Conservation (phyloP, 306 rosid species). For the Prinsepia uniflora region DNA sequence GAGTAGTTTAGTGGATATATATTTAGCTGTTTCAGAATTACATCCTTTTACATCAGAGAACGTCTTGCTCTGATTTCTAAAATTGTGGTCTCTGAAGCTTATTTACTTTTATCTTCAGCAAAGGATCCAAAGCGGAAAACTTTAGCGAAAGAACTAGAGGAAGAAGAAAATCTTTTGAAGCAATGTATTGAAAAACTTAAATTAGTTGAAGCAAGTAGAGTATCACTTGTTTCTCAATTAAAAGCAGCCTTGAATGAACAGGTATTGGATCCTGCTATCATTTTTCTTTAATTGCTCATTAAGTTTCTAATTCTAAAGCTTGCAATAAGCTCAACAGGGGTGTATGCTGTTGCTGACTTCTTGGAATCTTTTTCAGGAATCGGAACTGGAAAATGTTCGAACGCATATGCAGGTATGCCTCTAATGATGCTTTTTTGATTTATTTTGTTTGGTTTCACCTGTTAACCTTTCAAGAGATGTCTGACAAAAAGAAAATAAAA, state of each 20-base stretch:
- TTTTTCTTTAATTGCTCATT: conserved; percentile 1
- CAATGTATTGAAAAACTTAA: conserved; percentile 71
- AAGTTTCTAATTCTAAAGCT: conserved; percentile 5
- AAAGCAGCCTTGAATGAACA: conserved; percentile 80
- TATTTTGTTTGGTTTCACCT: background rate
- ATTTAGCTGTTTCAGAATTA: background rate
- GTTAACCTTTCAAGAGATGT: background rate
- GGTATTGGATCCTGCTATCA: conserved; percentile 34
- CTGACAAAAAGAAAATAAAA: background rate
- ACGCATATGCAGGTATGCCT: conserved; percentile 85
- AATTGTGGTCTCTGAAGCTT: conserved; percentile 30
- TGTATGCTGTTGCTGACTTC: conserved; percentile 9
- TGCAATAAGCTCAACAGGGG: background rate
- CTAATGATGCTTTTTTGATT: background rate
- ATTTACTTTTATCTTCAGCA: conserved; percentile 46
- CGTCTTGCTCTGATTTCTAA: background rate
- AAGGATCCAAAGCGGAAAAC: conserved; percentile 77
- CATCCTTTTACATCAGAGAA: background rate
- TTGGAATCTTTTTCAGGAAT: conserved; percentile 50
- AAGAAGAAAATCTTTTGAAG: conserved; percentile 67
- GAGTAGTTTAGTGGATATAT: background rate
- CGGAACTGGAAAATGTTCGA: conserved; percentile 75
- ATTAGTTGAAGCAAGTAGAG: conserved; percentile 67
- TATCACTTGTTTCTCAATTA: conserved; percentile 72
- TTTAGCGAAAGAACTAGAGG: conserved; percentile 68